Evolutionary conservation across 179 eudicot species (phyloP).

Genomic region (Silene coronaria): DNA sequence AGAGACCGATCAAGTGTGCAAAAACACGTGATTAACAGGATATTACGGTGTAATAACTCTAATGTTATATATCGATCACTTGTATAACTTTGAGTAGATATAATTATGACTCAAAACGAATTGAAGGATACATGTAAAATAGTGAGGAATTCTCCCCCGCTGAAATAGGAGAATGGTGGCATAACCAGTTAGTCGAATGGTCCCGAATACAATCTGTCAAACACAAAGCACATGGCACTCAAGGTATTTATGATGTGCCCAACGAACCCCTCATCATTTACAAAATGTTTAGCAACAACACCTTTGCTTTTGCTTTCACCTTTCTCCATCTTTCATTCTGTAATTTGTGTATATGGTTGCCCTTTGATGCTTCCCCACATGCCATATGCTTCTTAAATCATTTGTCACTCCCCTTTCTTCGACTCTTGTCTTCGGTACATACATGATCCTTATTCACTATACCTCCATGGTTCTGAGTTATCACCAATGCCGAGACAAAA

Average conservation of each 20-base stretch:
- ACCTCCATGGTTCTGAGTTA: neutral
- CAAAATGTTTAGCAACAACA: neutral
- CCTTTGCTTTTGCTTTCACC: conserved; percentile 28
- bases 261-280: neutral
- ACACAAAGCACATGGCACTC: conserved; percentile 27
- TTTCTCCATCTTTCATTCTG: neutral
- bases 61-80: too few species aligned
- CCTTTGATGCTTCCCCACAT: conserved; percentile 23
- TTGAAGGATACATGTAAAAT: too few species aligned
- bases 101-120: too few species aligned
- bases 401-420: neutral
- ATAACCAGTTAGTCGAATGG: conserved; percentile 17
- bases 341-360: neutral
- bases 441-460: neutral
- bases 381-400: conserved; percentile 16
- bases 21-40: too few species aligned
- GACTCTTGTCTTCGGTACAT: neutral
- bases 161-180: conserved; percentile 13
- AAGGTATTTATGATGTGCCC: conserved; percentile 18
- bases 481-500: neutral
- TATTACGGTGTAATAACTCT: too few species aligned
- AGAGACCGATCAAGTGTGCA: too few species aligned
- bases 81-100: too few species aligned
- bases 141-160: neutral
- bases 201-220: conserved; percentile 26